These are phyloP conservation scores for Aureobasidium namibiae DNA, from an alignment of 2,329 filamentous ascomycete species.

Conservation along the genomic window DNA sequence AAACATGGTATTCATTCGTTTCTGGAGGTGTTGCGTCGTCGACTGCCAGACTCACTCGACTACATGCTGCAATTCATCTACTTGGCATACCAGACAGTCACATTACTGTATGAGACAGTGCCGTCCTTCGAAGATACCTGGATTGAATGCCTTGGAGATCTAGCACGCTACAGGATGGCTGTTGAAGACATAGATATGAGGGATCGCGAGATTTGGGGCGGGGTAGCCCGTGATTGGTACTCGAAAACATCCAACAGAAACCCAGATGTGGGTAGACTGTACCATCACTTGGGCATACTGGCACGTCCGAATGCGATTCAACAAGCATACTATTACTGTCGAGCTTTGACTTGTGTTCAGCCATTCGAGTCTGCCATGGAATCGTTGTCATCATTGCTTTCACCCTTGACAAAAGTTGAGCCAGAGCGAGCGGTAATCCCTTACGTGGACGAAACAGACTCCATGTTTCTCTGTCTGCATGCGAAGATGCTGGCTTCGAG, in stretches of 20 bases:
- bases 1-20: conserved; percentile 66
- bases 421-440: conserved; percentile 17
- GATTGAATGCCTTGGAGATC: conserved; percentile 86
- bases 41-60: conserved; percentile 68
- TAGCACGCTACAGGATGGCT: conserved; percentile 81
- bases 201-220: conserved; percentile 73
- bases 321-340: conserved; percentile 65
- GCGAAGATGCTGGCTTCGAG: conserved; percentile 49
- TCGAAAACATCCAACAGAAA: conserved; percentile 69
- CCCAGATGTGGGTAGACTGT: conserved; percentile 68
- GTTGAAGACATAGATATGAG: conserved; percentile 70
- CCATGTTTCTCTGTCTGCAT: conserved; percentile 55
- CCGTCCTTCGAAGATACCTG: conserved; percentile 77
- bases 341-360: conserved; percentile 59
- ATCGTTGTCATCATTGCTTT: conserved; percentile 61
- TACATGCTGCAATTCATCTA: conserved; percentile 92
- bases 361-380: conserved; percentile 62
- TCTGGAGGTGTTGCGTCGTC: conserved; percentile 50
- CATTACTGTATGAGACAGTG: conserved; percentile 76
- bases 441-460: conserved; percentile 42
- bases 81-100: conserved; percentile 82
- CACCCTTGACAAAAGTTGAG: conserved; percentile 27
- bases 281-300: conserved; percentile 80
- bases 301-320: conserved; percentile 61
- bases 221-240: conserved; percentile 77